Conservation (phyloP, 192 early-diverging fungal genomes). For the Linderina pennispora region DNA sequence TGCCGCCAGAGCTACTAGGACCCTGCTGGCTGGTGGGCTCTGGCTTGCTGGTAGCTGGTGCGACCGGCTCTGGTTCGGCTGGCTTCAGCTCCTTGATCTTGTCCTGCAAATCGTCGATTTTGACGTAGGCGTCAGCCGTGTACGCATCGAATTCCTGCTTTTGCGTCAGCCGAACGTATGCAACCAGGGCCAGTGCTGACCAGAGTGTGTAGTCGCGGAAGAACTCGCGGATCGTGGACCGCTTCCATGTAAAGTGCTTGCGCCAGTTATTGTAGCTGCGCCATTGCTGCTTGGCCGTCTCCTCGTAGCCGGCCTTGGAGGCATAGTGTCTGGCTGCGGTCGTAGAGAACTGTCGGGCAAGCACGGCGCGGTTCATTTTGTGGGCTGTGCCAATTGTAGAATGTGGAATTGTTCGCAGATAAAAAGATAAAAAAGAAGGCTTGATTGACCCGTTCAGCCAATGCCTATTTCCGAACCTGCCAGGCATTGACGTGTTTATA, state of each 20-base stretch:
- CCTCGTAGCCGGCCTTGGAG: too few relatives aligned
- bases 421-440: too few relatives aligned
- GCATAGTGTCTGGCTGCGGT: background rate
- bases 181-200: slow-evolving; percentile 25
- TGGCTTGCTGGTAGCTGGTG: background rate
- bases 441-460: too few relatives aligned
- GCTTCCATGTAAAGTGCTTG: slow-evolving; percentile 33
- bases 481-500: too few relatives aligned
- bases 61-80: background rate
- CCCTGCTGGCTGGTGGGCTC: background rate
- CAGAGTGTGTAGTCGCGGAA: slow-evolving; percentile 34
- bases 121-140: slow-evolving; percentile 27
- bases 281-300: slow-evolving; percentile 26
- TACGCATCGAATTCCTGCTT: slow-evolving; percentile 21
- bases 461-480: too few relatives aligned
- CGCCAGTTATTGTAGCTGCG: slow-evolving; percentile 36
- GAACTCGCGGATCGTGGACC: slow-evolving; percentile 2
- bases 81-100: slow-evolving; percentile 4
- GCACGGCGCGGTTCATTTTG: too few relatives aligned
- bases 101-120: slow-evolving; percentile 24
- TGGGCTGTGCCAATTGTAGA: too few relatives aligned
- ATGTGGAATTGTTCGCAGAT: too few relatives aligned
- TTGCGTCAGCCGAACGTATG: slow-evolving; percentile 29
- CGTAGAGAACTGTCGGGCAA: background rate
- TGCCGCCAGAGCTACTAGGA: slow-evolving; percentile 3